A percentile compares a stretch with the other conserved stretches of the same genome.
Evolutionary conservation across 225 moss, liverwort and hornwort genomes (phyloP).

Genomic region (Physcomitrium patens): DNA sequence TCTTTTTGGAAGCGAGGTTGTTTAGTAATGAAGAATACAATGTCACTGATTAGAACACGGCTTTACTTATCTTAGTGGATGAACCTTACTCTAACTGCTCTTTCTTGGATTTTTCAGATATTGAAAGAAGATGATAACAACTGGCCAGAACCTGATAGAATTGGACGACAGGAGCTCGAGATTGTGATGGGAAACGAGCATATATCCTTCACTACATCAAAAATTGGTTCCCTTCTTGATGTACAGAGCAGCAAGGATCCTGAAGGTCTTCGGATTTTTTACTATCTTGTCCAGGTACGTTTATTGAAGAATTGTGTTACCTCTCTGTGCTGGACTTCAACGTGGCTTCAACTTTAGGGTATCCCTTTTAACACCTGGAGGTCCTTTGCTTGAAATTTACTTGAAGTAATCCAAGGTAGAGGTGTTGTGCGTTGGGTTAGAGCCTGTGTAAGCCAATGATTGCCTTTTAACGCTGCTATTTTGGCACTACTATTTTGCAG

Average conservation of each 20-base stretch:
- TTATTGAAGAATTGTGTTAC: not conserved
- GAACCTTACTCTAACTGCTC: not conserved
- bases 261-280: slow-evolving; percentile 67
- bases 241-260: slow-evolving; percentile 77
- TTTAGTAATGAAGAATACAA: not conserved
- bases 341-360: not conserved
- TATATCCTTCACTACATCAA: slow-evolving; percentile 72
- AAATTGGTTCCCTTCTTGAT: slow-evolving; percentile 70
- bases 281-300: slow-evolving; percentile 71
- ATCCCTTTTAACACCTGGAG: not conserved
- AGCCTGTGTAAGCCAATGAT: too few species aligned
- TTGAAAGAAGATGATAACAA: slow-evolving; percentile 54
- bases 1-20: too few species aligned
- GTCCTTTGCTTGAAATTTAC: not conserved
- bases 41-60: not conserved
- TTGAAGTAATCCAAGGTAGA: not conserved
- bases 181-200: slow-evolving; percentile 78
- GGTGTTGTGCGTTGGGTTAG: too few species aligned
- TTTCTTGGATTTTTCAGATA: slow-evolving; percentile 29
- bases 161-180: slow-evolving; percentile 72
- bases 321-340: not conserved
- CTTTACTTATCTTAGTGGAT: not conserved
- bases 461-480: too few species aligned
- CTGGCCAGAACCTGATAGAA: slow-evolving; percentile 61
- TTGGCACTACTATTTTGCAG: not conserved